These are phyloP conservation scores for Sarocladium oryzae DNA, from an alignment of 2,329 filamentous ascomycete genomes.

Conservation along the genomic window DNA sequence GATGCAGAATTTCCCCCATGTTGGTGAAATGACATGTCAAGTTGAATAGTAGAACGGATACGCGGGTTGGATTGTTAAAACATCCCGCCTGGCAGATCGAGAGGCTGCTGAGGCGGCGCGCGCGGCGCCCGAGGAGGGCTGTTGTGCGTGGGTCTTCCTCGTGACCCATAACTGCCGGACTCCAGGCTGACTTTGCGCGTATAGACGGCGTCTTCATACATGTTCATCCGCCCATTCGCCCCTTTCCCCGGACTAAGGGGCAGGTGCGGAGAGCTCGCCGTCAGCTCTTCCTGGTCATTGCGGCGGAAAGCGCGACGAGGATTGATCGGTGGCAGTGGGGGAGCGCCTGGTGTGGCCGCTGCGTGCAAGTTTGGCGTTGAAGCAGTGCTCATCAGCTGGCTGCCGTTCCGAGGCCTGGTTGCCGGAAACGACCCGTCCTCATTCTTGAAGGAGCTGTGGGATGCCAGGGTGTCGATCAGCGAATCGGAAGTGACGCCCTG, in stretches of 20 bases:
- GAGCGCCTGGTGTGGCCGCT: constrained; percentile 25
- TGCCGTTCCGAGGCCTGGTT: constrained; percentile 29
- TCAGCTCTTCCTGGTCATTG: constrained; percentile 10
- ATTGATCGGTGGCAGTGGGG: constrained; percentile 54
- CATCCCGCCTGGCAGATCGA: background rate
- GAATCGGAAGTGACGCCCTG: constrained; percentile 14
- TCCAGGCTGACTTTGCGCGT: constrained; percentile 1
- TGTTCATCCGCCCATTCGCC: background rate
- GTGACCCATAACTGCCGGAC: background rate
- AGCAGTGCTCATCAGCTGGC: constrained; percentile 23
- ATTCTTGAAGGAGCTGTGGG: background rate
- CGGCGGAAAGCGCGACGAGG: constrained; percentile 37
- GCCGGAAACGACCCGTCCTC: constrained; percentile 2
- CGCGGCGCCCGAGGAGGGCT: constrained; percentile 1
- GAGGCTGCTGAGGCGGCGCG: background rate
- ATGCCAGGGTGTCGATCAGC: constrained; percentile 4
- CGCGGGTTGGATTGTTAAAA: background rate
- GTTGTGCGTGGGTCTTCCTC: background rate
- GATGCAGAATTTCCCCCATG: too few species aligned
- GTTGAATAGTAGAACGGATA: too few species aligned
- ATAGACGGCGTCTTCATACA: background rate
- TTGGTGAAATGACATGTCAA: too few species aligned
- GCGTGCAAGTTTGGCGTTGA: constrained; percentile 32
- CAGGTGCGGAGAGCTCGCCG: background rate
- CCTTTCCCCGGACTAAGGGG: background rate